phyloP scores from a whole-genome alignment of 2,329 filamentous ascomycete species.

The Fusarium veterinarium region DNA sequence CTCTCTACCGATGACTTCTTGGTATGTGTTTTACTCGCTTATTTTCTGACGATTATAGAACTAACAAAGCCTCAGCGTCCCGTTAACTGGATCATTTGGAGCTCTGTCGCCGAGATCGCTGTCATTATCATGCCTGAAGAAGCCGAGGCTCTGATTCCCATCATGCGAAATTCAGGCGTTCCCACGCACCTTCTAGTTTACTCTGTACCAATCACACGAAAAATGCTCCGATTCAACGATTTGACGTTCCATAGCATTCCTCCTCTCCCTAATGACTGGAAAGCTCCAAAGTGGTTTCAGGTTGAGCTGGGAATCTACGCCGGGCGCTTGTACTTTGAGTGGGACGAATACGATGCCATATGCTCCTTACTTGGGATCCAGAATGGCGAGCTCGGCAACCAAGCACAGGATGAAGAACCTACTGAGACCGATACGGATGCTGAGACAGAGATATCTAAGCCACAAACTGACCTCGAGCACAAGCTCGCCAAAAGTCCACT shows the following conservation, averaged over 20 bases:
- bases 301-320: conserved; percentile 70
- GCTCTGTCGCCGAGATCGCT: conserved; percentile 56
- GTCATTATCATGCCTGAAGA: conserved; percentile 72
- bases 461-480: background rate
- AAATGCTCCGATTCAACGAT: conserved; percentile 69
- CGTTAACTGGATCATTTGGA: conserved; percentile 72
- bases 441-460: background rate
- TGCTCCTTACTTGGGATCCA: conserved; percentile 49
- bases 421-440: background rate
- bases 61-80: conserved; percentile 51
- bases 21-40: conserved; percentile 13
- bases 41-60: background rate
- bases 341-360: conserved; percentile 56
- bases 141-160: conserved; percentile 63
- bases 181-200: conserved; percentile 61
- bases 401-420: background rate
- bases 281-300: conserved; percentile 63
- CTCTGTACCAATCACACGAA: conserved; percentile 59
- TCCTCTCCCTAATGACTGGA: conserved; percentile 56
- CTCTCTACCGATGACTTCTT: conserved; percentile 39
- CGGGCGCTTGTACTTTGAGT: conserved; percentile 70
- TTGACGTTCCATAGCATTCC: conserved; percentile 67
- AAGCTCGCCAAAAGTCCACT: conserved; percentile 48
- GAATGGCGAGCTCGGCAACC: background rate
- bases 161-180: conserved; percentile 48